These are phyloP conservation scores for Cordyceps farinosa DNA, from an alignment of 2,329 filamentous ascomycete genomes.

Conservation along the genomic window DNA sequence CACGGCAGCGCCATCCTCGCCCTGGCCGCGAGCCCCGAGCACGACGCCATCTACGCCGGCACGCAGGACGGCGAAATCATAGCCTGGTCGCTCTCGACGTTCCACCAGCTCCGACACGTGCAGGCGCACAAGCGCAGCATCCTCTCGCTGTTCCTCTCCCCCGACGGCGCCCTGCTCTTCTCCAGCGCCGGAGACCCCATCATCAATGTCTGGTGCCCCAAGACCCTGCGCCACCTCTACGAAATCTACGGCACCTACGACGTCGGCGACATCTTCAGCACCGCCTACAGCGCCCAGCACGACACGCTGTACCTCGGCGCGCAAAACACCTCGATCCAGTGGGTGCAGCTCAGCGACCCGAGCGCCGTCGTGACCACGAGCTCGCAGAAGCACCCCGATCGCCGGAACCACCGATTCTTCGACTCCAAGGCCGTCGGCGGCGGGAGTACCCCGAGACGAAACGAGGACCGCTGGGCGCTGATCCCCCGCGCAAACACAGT, in stretches of 20 bases:
- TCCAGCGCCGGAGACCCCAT: slow-evolving; percentile 92
- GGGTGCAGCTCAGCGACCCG: slow-evolving; percentile 72
- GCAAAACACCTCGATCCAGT: slow-evolving; percentile 93
- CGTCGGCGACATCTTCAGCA: slow-evolving; percentile 91
- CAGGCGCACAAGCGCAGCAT: slow-evolving; percentile 91
- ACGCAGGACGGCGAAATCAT: slow-evolving; percentile 92
- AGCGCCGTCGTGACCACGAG: slow-evolving; percentile 56
- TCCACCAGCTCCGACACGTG: slow-evolving; percentile 72
- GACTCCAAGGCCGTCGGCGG: slow-evolving; percentile 86
- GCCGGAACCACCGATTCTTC: slow-evolving; percentile 83
- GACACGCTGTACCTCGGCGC: slow-evolving; percentile 87
- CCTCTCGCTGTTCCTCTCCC: slow-evolving; percentile 76
- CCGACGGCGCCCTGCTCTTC: slow-evolving; percentile 73
- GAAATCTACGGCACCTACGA: slow-evolving; percentile 93
- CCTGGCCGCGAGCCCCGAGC: slow-evolving; percentile 72
- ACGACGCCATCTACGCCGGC: slow-evolving; percentile 82
- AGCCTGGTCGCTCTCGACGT: slow-evolving; percentile 86
- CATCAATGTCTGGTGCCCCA: slow-evolving; percentile 88
- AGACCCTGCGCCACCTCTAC: slow-evolving; percentile 71
- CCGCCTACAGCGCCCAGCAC: slow-evolving; percentile 77
- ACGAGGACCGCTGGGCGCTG: slow-evolving; percentile 53
- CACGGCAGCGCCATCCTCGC: slow-evolving; percentile 79
- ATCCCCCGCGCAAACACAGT: slow-evolving; percentile 54
- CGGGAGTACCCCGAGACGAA: slow-evolving; percentile 69
- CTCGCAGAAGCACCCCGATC: slow-evolving; percentile 67